Evolutionary conservation across 2,329 filamentous ascomycete species (phyloP).

Genomic region (Fusarium anthophilum): DNA sequence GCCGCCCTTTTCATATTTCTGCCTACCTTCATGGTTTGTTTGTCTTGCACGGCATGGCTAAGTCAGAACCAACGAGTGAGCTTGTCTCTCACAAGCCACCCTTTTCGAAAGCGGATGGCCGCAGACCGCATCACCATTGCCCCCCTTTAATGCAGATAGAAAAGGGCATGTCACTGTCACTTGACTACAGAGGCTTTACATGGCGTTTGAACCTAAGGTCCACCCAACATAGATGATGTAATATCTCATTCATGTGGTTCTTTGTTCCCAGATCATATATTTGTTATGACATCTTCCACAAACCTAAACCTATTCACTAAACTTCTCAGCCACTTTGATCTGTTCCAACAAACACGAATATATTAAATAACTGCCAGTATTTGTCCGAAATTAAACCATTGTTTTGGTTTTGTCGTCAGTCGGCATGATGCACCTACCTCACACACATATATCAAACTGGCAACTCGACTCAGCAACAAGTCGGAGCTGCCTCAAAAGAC

Average conservation of each 20-base stretch:
- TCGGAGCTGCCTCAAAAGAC: neutral
- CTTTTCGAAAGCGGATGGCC: neutral
- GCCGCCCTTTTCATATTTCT: neutral
- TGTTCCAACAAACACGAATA: neutral
- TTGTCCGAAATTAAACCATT: accelerated
- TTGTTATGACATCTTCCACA: neutral
- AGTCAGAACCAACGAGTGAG: neutral
- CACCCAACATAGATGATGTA: neutral
- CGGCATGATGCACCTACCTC: neutral
- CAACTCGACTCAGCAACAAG: neutral
- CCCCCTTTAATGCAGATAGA: neutral
- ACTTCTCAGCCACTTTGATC: neutral
- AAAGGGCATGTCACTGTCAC: neutral
- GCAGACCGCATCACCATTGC: neutral
- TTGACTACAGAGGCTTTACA: neutral
- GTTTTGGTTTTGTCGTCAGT: neutral
- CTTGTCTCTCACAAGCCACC: neutral
- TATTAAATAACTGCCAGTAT: neutral
- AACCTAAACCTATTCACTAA: neutral
- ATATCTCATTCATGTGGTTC: neutral
- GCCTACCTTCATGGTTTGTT: neutral
- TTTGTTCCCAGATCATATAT: neutral
- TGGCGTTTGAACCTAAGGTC: neutral
- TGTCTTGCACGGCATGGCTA: neutral
- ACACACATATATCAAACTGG: no score